Evolutionary conservation across 352 stramenopile genomes (phyloP), one percentile per base, ranked within the genome.

Genomic region (Globisporangium barbulae): DNA sequence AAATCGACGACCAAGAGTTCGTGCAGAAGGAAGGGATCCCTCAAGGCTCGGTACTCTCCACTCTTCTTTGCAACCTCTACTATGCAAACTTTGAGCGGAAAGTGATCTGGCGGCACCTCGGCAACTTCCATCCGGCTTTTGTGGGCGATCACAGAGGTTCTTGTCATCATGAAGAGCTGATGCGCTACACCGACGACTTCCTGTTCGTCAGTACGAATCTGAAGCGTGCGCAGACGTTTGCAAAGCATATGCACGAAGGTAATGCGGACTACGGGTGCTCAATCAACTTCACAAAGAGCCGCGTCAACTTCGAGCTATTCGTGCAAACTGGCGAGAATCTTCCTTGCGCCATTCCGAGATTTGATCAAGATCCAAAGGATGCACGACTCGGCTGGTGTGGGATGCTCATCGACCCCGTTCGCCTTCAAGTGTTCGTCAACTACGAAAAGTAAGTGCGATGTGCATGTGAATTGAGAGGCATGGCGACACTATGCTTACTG

Each of bases 181-280:
- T 94, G 52, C 76, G 85, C 10, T 93, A 91, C 65, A 92, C 81
- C 0, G 85, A 94, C 49, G 85, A 94, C 39, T 94, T 90, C 61
- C 69, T 92, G 31, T 90, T 85, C 60, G 61, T 91, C 28, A 89
- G 77, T 30, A 81, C 78, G 5, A 74, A 88, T 59, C 8, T 81
- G 28, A 70, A 71, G 13, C 71, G 81, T 5, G 85, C 83, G 3
- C 64, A 67, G 8, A 68, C 13, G 25, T 94, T 94, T 52, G 68
- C 70, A 5, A 47, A 78, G 12, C 62, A 89, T 28, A 89, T 93
- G 80, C 80, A 90, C 33, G 63, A 75, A 39, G 79, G 81, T 2
- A 84, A 83, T 28, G 63, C 77, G 1, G 76, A 88, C 2, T 94
- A 83, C 42, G 56, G 56, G 6, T 53, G 25, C 13, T 62, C 41